These are phyloP conservation scores for Alternaria longipes DNA, from an alignment of 2,329 filamentous ascomycete species.

Conservation along the genomic window DNA sequence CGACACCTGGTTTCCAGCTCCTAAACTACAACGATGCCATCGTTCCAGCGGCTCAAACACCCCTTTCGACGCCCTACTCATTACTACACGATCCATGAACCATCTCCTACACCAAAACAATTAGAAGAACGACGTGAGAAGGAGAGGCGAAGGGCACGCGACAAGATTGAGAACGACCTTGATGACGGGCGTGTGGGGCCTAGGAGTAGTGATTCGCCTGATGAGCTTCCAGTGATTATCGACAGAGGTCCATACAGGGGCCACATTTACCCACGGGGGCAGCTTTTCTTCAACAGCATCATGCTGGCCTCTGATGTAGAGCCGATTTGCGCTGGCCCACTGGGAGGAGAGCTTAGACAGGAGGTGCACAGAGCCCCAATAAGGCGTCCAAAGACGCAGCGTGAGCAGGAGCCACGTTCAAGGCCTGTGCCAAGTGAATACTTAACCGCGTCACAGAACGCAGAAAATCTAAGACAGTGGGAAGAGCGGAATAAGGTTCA, in stretches of 20 bases:
- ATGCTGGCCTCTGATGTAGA: slow-evolving; percentile 26
- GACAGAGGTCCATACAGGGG: slow-evolving; percentile 25
- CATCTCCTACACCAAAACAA: slow-evolving; percentile 1
- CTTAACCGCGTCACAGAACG: slow-evolving; percentile 2
- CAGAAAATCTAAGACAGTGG: slow-evolving; percentile 3
- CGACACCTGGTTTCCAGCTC: not conserved
- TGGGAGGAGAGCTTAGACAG: slow-evolving; percentile 8
- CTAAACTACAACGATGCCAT: slow-evolving; percentile 15
- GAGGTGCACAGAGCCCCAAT: slow-evolving; percentile 9
- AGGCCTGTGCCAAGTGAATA: slow-evolving; percentile 10
- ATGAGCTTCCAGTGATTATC: slow-evolving; percentile 21
- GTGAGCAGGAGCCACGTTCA: not conserved
- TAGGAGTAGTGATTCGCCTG: slow-evolving; percentile 5
- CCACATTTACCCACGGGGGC: slow-evolving; percentile 19
- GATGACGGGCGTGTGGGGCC: slow-evolving; percentile 8
- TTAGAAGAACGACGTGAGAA: not conserved
- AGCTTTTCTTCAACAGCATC: slow-evolving; percentile 32
- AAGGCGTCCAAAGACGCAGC: not conserved
- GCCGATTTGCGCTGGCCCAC: slow-evolving; percentile 5
- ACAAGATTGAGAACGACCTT: slow-evolving; percentile 10
- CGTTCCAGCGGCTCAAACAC: slow-evolving; percentile 22
- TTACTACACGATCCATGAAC: slow-evolving; percentile 2
- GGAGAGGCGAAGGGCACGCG: not conserved
- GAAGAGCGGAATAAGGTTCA: not conserved
- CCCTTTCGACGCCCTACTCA: slow-evolving; percentile 17